phyloP scores from a whole-genome alignment of 495 filamentous ascomycete genomes.

The Pseudotulostoma volvatum region DNA sequence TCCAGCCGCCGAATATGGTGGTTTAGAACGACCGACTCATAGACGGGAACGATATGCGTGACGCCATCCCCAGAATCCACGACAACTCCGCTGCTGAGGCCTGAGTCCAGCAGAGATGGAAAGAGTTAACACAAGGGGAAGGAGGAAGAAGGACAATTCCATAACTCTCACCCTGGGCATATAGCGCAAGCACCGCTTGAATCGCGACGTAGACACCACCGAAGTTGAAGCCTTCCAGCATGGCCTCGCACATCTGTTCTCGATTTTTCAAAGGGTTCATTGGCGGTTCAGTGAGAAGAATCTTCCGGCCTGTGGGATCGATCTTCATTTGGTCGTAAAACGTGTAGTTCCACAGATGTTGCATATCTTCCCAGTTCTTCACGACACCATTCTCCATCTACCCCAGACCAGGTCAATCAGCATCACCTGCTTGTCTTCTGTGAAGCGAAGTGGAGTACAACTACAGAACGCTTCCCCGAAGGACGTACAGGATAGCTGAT shows the following conservation, averaged over 20 bases:
- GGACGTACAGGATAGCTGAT: conserved; percentile 75
- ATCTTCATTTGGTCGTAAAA: conserved; percentile 94
- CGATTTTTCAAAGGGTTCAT: conserved; percentile 95
- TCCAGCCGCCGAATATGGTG: conserved; percentile 88
- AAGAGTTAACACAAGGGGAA: too few species aligned
- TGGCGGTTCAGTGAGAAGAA: conserved; percentile 92
- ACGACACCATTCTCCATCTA: conserved; percentile 99
- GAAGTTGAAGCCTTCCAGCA: conserved; percentile 95
- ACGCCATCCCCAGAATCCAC: conserved; percentile 97
- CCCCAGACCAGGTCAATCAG: conserved; percentile 10
- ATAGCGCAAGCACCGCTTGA: conserved; percentile 91
- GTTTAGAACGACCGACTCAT: conserved; percentile 92
- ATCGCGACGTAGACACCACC: conserved; percentile 97
- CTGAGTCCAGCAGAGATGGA: conserved; percentile 24
- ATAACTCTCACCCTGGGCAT: conserved; percentile 66
- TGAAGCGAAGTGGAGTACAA: conserved; percentile 11
- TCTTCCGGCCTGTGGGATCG: conserved; percentile 83
- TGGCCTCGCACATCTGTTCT: conserved; percentile 94
- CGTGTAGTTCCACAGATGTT: conserved; percentile 98
- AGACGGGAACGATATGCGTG: conserved; percentile 95
- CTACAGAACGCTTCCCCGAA: not conserved
- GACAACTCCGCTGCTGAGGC: conserved; percentile 88
- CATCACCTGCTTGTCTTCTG: conserved; percentile 10
- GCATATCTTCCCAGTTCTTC: conserved; percentile 99
- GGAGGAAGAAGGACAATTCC: too few species aligned